Evolutionary conservation across 1,284 basidiomycete genomes (phyloP).

Genomic region (Apiotrichum gamsii): DNA sequence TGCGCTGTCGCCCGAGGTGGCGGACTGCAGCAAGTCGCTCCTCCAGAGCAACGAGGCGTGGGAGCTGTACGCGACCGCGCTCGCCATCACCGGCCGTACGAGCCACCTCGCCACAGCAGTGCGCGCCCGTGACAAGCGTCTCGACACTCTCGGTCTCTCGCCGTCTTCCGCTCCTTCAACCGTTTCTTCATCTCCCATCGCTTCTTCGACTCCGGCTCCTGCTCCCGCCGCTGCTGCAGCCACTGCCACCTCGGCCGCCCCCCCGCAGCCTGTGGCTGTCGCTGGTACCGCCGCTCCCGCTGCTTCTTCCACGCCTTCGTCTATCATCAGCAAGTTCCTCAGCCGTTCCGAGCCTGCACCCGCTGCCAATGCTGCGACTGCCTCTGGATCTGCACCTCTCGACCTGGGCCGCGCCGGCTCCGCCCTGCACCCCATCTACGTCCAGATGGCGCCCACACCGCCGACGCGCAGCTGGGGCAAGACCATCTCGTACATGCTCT

Average conservation of each 20-base stretch:
- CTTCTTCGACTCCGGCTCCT: background rate
- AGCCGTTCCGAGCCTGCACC: background rate
- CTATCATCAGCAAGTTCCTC: slow-evolving; percentile 17
- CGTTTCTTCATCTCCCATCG: background rate
- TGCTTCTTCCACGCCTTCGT: background rate
- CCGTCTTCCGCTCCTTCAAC: background rate
- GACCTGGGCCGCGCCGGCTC: slow-evolving; percentile 24
- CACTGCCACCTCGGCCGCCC: background rate
- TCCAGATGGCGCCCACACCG: slow-evolving; percentile 39
- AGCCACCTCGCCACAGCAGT: slow-evolving; percentile 28
- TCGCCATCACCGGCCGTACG: slow-evolving; percentile 28
- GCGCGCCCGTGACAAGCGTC: slow-evolving; percentile 27
- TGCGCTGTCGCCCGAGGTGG: slow-evolving; percentile 18
- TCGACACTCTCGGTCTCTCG: slow-evolving; percentile 1
- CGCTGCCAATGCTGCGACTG: background rate
- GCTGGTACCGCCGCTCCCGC: slow-evolving; percentile 44
- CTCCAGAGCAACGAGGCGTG: slow-evolving; percentile 31
- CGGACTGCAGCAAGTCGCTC: slow-evolving; percentile 25
- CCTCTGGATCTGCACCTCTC: background rate
- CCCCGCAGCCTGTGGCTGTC: background rate
- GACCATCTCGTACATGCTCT: slow-evolving; percentile 32
- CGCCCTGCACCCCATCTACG: slow-evolving; percentile 40
- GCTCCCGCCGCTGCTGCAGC: slow-evolving; percentile 1
- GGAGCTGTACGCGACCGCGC: slow-evolving; percentile 29
- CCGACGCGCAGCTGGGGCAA: slow-evolving; percentile 29